These are phyloP conservation scores for Penicillium salamii DNA, from an alignment of 495 filamentous ascomycete genomes.

Conservation along the genomic window DNA sequence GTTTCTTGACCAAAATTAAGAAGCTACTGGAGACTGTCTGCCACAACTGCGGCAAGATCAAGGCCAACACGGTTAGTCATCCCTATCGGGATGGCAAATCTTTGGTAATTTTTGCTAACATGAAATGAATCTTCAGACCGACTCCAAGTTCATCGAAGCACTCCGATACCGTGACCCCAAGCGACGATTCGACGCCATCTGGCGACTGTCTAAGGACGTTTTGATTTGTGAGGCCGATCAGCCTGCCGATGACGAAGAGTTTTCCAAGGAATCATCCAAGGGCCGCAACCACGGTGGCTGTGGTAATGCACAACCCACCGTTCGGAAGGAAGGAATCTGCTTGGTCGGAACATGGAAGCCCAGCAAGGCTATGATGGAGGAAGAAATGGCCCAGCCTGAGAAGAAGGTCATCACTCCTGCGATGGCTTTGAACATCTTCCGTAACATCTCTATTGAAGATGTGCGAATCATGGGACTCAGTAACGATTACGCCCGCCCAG, in stretches of 20 bases:
- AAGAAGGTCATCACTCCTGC: constrained; percentile 82
- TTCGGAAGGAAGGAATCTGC: constrained; percentile 80
- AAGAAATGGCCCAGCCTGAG: constrained; percentile 67
- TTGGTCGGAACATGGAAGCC: constrained; percentile 79
- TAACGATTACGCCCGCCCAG: constrained; percentile 88
- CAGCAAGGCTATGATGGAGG: constrained; percentile 63
- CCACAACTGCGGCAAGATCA: constrained; percentile 94
- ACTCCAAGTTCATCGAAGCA: constrained; percentile 77
- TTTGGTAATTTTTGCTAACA: constrained; percentile 61
- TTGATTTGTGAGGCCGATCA: constrained; percentile 74
- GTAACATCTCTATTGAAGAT: constrained; percentile 74
- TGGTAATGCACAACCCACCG: constrained; percentile 82
- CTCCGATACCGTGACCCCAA: constrained; percentile 85
- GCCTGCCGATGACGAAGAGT: constrained; percentile 60
- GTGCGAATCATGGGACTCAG: constrained; percentile 85
- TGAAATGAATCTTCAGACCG: constrained; percentile 55
- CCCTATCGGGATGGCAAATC: constrained; percentile 53
- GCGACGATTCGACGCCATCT: constrained; percentile 84
- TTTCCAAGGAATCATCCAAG: constrained; percentile 46
- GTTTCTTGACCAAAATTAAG: constrained; percentile 96
- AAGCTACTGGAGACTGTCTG: constrained; percentile 97
- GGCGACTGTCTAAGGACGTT: constrained; percentile 84
- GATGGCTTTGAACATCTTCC: constrained; percentile 80
- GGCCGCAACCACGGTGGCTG: constrained; percentile 78
- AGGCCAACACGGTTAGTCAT: constrained; percentile 91